Evolutionary conservation across 2,329 filamentous ascomycete genomes (phyloP).

Genomic region (Myriosclerotinia scirpicola): DNA sequence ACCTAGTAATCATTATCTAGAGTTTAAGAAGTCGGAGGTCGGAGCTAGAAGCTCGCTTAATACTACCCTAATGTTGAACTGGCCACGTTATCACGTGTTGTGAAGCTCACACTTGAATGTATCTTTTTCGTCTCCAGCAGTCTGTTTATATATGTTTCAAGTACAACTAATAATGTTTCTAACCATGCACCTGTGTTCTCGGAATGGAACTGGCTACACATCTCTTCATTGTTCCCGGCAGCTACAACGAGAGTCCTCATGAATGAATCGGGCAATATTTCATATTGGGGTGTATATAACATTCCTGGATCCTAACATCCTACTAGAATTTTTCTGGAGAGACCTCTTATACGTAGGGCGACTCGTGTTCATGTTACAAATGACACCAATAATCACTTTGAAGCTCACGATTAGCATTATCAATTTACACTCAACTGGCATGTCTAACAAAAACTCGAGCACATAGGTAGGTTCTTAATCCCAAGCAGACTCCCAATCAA

Average conservation of each 20-base stretch:
- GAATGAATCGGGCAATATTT: not conserved
- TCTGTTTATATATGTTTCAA: not conserved
- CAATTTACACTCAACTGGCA: not conserved
- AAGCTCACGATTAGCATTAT: too few species aligned
- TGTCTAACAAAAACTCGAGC: not conserved
- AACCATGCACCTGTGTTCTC: not conserved
- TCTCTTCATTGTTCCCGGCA: not conserved
- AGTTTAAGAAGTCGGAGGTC: conserved; percentile 2
- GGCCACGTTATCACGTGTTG: not conserved
- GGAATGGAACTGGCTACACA: not conserved
- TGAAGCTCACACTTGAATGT: not conserved
- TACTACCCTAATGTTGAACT: not conserved
- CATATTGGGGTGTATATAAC: not conserved
- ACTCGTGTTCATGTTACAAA: not conserved
- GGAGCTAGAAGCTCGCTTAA: conserved; percentile 14
- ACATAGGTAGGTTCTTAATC: not conserved
- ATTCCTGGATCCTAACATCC: not conserved
- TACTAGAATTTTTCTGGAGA: not conserved
- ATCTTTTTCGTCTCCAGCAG: not conserved
- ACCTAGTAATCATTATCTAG: conserved; percentile 11
- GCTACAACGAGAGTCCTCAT: not conserved
- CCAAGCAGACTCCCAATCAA: not conserved
- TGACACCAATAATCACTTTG: not conserved
- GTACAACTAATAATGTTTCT: not conserved
- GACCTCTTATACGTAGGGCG: not conserved